Percentiles rank a stretch among this genome's conserved stretches.
These are phyloP conservation scores for Lipomyces orientalis DNA, from an alignment of 805 yeast species.

Conservation along the genomic window DNA sequence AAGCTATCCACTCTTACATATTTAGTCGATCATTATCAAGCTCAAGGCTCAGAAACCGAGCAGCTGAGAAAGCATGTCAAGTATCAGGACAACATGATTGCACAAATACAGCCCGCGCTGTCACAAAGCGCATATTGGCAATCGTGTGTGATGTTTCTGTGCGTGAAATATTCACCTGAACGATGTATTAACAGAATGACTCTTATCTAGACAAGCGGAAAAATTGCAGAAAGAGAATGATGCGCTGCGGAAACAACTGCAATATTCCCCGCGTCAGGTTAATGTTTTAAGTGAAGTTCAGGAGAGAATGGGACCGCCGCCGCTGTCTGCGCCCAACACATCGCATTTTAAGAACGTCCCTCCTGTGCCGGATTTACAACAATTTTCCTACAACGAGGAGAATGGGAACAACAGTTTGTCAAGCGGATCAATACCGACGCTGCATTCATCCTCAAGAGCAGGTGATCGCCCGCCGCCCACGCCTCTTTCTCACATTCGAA, in stretches of 20 bases:
- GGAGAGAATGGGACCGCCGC: not conserved
- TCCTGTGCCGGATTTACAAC: not conserved
- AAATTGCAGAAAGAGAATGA: constrained; percentile 7
- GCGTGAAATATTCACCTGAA: not conserved
- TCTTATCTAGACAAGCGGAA: constrained; percentile 3
- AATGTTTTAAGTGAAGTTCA: not conserved
- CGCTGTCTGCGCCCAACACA: not conserved
- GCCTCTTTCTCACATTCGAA: not conserved
- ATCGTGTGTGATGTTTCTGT: constrained; percentile 4
- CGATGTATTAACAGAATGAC: not conserved
- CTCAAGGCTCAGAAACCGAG: not conserved
- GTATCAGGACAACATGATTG: constrained; percentile 9
- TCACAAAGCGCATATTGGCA: constrained; percentile 9
- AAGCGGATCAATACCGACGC: not conserved
- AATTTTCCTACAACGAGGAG: not conserved
- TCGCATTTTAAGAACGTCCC: not conserved
- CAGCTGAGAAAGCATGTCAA: constrained; percentile 4
- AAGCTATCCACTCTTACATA: constrained; percentile 18
- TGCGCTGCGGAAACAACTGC: constrained; percentile 4
- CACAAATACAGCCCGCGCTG: not conserved
- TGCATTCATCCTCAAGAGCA: not conserved
- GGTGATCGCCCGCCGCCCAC: constrained; percentile 2
- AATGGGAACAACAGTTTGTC: not conserved
- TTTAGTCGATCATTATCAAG: constrained; percentile 19
- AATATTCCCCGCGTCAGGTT: not conserved